Base-by-base conservation (phyloP, 148 eudicot genomes). In the Rhododendron ovatum region DNA sequence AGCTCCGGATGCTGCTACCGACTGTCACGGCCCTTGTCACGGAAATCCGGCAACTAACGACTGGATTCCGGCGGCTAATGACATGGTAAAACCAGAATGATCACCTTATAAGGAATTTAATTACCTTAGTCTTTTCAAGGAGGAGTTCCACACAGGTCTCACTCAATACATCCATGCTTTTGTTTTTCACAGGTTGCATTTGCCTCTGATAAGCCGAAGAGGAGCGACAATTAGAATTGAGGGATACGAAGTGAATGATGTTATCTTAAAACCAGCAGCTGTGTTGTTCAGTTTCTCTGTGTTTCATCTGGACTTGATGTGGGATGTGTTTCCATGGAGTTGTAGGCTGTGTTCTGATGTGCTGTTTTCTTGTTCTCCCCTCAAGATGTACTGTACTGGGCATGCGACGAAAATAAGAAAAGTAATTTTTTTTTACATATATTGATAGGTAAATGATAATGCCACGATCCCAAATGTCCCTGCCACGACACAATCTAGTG, bases 1-100 rank as follows among this genome's bases (percentile, higher is more conserved):
- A 78, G 87, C 87, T 53, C 88, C 93, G 10, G 93, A 92, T 47
- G 22, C 89, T 22, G 88, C 80, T 45, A 55, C 85, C n/a, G 90
- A 59, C 82, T 82, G 81, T 79, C 95, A 93, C 26, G 90, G 88
- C 86, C 81, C 92, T 50, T 76, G 84, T 88, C 91, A 89, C 78
- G 97, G 96, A 51, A 96, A 96, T 84, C 99, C 99, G 2, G 98
- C 99, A 47, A 96, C 99, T 57, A 96, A 96, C 88, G 99, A 96
- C 67, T 96, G 99, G 99, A 90, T 92, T 81, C 99, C 99, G 2
- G 89, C 92, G 55, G 35, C 89, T 45, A 84, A 86, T 83, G 87
- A 89, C 39, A 82, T 35, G 93, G 96, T 95, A 86, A 30, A 79
- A 39, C 33, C 4, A 78, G 35, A 50, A 79, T 50, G 8, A 30